These are phyloP conservation scores for Populus ilicifolia DNA, from an alignment of 345 rosid species.

Conservation along the genomic window DNA sequence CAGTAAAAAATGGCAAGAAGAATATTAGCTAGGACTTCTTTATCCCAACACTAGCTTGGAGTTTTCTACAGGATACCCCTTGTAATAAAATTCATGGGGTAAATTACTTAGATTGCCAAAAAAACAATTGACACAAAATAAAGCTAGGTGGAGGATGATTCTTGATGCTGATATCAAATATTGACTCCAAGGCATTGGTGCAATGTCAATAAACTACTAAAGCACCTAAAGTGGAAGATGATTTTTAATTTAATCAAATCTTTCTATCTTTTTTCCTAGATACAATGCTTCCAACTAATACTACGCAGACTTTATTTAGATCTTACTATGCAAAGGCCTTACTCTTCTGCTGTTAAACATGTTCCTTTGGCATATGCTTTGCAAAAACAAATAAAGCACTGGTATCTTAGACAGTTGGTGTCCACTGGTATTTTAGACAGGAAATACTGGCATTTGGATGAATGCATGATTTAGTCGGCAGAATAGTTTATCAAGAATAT, in stretches of 20 bases:
- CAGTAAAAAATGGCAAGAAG: not conserved
- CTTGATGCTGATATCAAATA: too few species aligned
- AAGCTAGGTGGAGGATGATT: too few species aligned
- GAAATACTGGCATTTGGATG: not conserved
- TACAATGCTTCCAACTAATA: not conserved
- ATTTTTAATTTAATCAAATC: not conserved
- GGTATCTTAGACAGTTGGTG: not conserved
- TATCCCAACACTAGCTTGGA: not conserved
- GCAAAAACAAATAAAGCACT: too few species aligned
- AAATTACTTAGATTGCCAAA: not conserved
- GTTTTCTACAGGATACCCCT: not conserved
- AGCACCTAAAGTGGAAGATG: not conserved
- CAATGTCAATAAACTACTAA: not conserved
- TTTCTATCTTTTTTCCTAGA: not conserved
- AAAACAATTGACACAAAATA: too few species aligned
- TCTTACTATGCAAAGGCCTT: not conserved
- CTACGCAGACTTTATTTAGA: not conserved
- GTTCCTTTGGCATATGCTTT: not conserved
- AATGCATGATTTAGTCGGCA: slow-evolving; percentile 9
- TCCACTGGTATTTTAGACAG: not conserved
- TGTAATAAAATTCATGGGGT: not conserved
- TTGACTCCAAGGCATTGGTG: not conserved
- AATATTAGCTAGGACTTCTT: not conserved
- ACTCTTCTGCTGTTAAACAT: not conserved
- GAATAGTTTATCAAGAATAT: slow-evolving; percentile 45